Base-by-base conservation (phyloP, 1,284 basidiomycete species). In the Dichomitus squalens region DNA sequence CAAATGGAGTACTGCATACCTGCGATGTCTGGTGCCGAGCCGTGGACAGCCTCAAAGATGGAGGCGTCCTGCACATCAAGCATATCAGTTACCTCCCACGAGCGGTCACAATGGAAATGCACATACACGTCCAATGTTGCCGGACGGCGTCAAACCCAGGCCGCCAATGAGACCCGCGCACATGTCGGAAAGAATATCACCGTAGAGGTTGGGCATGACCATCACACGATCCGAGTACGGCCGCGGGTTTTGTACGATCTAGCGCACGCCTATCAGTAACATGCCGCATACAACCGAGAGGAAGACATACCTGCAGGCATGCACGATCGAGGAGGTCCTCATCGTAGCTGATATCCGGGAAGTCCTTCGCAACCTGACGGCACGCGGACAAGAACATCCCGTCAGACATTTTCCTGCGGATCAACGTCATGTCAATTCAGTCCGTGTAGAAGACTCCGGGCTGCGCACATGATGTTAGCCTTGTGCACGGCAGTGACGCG, bases 171-270 rank as follows among this genome's bases (percentile, higher is more conserved):
- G 84, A 68, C 96, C 97, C 62, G 97, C 97, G 66, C 96, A 98
- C 91, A 99, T 96, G 77, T 99, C 96, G 51, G 96, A 98, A 63
- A 98, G 80, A 73, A 99, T 99, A 76, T 98, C 96, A 75, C 93
- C 95, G 72, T 93, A 96, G 63, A 99, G 80, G 84, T 99, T 99
- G 64, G 97, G 97, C 96, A 99, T 99, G 67, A 99, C 97, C 96
- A 99, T 99, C 68, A 99, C 97, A 59, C 95, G 91, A 79, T 98
- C 96, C 47, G 93, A 84, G 79, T 90, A 99, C 9, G 97, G 97
- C 65, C 78, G 82, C 34, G 97, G 97, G 78, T 99, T 95, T 75
- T 94, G 92, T 33, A 93, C 92, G 66, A 96, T 84, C 87, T 93
- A 50, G 18, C 33, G 43, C 43, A 52, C 43, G 33, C 52, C 29